Evolutionary conservation across 305 asterid genomes (phyloP).

Genomic region (Rubia occidens): DNA sequence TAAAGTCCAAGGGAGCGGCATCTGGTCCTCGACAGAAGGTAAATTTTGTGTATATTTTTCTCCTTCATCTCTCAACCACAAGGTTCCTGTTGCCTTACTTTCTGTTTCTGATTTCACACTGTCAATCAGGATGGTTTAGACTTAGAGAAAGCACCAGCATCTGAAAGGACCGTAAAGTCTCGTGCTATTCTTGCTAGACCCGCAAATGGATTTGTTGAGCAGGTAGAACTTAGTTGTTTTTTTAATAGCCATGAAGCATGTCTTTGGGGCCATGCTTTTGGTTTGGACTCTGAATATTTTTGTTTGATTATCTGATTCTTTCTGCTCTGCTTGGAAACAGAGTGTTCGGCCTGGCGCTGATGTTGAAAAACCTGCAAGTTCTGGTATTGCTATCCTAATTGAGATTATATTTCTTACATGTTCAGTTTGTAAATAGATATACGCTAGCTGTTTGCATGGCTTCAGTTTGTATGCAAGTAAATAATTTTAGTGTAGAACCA

Average conservation of each 20-base stretch:
- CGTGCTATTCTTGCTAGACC: conserved; percentile 63
- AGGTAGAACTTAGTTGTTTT: conserved; percentile 32
- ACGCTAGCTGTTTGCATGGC: not conserved
- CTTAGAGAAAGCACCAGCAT: conserved; percentile 46
- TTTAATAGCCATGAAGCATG: conserved; percentile 3
- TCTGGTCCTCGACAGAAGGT: conserved; percentile 58
- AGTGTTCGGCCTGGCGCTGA: conserved; percentile 51
- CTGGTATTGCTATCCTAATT: conserved; percentile 38
- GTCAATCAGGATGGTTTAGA: conserved; percentile 56
- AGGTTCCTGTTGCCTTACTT: conserved; percentile 7
- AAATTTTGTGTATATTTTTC: conserved; percentile 14
- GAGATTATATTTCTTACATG: not conserved
- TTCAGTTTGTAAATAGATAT: not conserved
- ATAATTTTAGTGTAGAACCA: too few species aligned
- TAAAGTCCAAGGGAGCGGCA: conserved; percentile 46
- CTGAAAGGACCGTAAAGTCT: conserved; percentile 54
- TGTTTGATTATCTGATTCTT: conserved; percentile 14
- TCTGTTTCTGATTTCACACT: conserved; percentile 18
- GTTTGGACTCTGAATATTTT: conserved; percentile 8
- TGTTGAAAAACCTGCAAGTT: conserved; percentile 41
- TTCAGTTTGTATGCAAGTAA: not conserved
- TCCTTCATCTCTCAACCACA: not conserved
- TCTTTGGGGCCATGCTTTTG: conserved; percentile 1
- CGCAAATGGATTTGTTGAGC: conserved; percentile 77
- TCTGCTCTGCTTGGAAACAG: conserved; percentile 30